Conservation (phyloP, 306 rosid genomes). For the Calophaca sinica region DNA sequence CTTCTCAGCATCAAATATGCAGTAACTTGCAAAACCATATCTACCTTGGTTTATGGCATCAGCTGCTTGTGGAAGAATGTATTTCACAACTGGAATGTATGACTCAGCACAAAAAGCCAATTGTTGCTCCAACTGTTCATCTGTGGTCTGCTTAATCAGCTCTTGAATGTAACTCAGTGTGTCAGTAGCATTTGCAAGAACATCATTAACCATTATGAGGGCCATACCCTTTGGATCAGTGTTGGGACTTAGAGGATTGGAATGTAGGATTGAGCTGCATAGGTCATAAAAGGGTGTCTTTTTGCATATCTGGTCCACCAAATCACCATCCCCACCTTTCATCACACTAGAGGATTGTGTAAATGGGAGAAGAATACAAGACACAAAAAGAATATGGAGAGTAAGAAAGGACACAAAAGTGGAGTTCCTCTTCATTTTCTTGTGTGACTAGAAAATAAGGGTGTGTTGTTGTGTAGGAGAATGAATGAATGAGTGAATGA, state of each 20-base stretch:
- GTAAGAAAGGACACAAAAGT: slow-evolving; percentile 3
- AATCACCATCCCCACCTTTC: slow-evolving; percentile 36
- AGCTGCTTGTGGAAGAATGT: slow-evolving; percentile 79
- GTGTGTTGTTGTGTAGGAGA: background rate
- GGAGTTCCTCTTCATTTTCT: slow-evolving; percentile 48
- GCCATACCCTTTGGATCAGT: slow-evolving; percentile 63
- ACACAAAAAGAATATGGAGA: slow-evolving; percentile 40
- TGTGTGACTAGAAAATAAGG: background rate
- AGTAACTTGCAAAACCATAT: slow-evolving; percentile 75
- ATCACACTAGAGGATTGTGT: slow-evolving; percentile 44
- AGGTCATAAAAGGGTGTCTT: slow-evolving; percentile 63
- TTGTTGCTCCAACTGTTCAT: slow-evolving; percentile 58
- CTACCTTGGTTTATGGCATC: slow-evolving; percentile 66
- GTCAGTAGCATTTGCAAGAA: slow-evolving; percentile 53
- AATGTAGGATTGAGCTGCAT: slow-evolving; percentile 54
- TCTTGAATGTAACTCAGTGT: slow-evolving; percentile 55
- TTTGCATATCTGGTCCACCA: slow-evolving; percentile 58
- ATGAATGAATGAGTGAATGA: slow-evolving; percentile 36
- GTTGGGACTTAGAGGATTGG: slow-evolving; percentile 54
- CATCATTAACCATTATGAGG: slow-evolving; percentile 52
- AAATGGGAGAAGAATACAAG: slow-evolving; percentile 38
- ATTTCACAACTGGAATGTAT: slow-evolving; percentile 79
- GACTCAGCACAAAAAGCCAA: slow-evolving; percentile 83
- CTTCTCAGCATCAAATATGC: slow-evolving; percentile 72
- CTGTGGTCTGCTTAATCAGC: slow-evolving; percentile 54